phyloP scores from a whole-genome alignment of 352 stramenopile species.

The Globisporangium takayamanum region DNA sequence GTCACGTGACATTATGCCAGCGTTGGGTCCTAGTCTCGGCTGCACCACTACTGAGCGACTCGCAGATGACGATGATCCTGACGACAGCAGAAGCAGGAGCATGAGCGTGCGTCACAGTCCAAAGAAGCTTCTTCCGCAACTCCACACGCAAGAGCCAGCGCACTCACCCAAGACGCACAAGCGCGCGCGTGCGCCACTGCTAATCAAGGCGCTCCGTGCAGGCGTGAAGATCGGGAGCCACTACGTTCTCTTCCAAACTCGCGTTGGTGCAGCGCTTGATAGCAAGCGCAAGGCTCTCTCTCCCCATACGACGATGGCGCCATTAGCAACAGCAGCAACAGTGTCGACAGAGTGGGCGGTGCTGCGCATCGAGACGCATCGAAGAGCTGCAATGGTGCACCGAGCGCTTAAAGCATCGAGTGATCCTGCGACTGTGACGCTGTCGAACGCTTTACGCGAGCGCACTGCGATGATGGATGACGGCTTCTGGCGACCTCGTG shows the following conservation, averaged over 20 bases:
- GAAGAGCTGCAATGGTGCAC: not conserved
- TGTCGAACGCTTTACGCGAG: not conserved
- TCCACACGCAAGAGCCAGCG: not conserved
- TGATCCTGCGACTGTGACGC: not conserved
- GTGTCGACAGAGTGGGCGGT: slow-evolving; percentile 2
- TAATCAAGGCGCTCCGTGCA: slow-evolving; percentile 1
- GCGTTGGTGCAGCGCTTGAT: slow-evolving; percentile 2
- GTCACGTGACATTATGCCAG: too few relatives aligned
- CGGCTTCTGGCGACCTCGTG: slow-evolving; percentile 4
- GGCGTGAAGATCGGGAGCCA: slow-evolving; percentile 28
- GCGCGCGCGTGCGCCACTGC: too few relatives aligned
- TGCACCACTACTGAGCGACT: too few relatives aligned
- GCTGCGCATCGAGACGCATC: slow-evolving; percentile 6
- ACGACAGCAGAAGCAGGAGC: not conserved
- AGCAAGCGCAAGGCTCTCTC: not conserved
- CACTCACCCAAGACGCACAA: too few relatives aligned
- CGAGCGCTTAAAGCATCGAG: not conserved
- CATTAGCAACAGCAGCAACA: not conserved
- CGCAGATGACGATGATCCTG: too few relatives aligned
- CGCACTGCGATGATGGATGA: not conserved
- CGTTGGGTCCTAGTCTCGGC: too few relatives aligned
- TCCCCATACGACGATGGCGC: not conserved
- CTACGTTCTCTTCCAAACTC: slow-evolving; percentile 27
- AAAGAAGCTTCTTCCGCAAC: not conserved
- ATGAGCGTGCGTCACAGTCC: not conserved